A percentile compares a stretch with the other conserved stretches of the same genome.
phyloP scores from a whole-genome alignment of 345 rosid species.

The Gynandropsis gynandra region DNA sequence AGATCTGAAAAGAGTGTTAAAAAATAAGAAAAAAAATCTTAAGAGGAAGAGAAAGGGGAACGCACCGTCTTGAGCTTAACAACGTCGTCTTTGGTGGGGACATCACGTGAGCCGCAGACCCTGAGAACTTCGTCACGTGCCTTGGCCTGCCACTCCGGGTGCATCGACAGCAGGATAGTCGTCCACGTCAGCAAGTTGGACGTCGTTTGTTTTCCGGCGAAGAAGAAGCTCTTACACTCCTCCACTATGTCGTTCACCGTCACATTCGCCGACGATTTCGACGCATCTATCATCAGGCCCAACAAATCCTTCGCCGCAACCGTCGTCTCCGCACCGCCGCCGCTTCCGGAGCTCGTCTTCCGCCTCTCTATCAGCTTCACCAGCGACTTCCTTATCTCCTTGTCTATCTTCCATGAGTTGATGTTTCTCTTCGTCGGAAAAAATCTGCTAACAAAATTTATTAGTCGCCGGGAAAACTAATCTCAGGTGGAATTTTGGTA shows the following conservation, averaged over 20 bases:
- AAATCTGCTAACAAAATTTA: slow-evolving; percentile 32
- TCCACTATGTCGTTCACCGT: slow-evolving; percentile 56
- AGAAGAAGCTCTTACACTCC: slow-evolving; percentile 89
- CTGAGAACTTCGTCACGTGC: slow-evolving; percentile 73
- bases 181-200: slow-evolving; percentile 85
- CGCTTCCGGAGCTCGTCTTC: slow-evolving; percentile 18
- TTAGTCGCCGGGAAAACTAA: neutral
- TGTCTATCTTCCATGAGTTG: slow-evolving; percentile 65
- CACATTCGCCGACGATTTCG: slow-evolving; percentile 27
- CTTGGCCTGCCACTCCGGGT: slow-evolving; percentile 82
- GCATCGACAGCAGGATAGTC: slow-evolving; percentile 59
- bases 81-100: slow-evolving; percentile 62
- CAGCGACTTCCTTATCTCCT: slow-evolving; percentile 53
- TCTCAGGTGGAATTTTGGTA: neutral
- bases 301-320: slow-evolving; percentile 39
- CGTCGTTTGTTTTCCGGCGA: slow-evolving; percentile 90
- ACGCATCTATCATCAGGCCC: slow-evolving; percentile 58
- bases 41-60: slow-evolving; percentile 3
- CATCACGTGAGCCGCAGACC: slow-evolving; percentile 77
- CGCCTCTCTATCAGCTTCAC: slow-evolving; percentile 46
- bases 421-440: slow-evolving; percentile 65
- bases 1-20: neutral
- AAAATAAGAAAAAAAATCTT: slow-evolving; percentile 3
- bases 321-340: neutral
- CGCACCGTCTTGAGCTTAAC: slow-evolving; percentile 71